Evolutionary conservation across 768 basidiomycete genomes (phyloP), one percentile per base, ranked within the genome.

Genomic region (Epithele typhae): DNA sequence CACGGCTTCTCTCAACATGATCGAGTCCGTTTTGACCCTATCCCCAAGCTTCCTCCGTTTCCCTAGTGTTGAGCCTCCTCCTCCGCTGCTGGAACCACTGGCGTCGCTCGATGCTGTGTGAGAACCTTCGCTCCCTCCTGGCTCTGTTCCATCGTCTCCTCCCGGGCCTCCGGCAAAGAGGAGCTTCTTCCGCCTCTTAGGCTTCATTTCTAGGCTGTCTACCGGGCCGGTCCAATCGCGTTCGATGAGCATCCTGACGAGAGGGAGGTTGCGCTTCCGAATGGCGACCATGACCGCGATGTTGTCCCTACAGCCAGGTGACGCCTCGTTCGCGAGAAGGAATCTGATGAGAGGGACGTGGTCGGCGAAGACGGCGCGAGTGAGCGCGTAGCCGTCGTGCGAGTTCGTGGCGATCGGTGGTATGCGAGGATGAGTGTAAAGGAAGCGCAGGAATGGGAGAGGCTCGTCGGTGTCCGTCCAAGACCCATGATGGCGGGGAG

Each of bases 241-340:
- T 59, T 92, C 87, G 39, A 96, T 73, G n/a, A 97, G 74, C 63
- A 87, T 61, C 58, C 76, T 80, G 33, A 96, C 83, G 37, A 93
- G 67, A 0, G 61, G 49, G 8, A 93, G 65, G 49, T 91, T 79
- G 51, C 76, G 78, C 55, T 77, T 78, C 33, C 77, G 74, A 41
- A 96, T 86, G 2, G 93, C 93, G 3, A 91, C 76, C 40, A 73
- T 68, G 15, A 96, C 71, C 0, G 92, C 75, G n/a, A 92, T 67
- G 18, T 69, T 74, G 11, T 74, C 63, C 56, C 84, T 86, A 51
- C 65, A 65, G 4, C 59, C 58, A 0, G 93, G 92, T 10, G 83
- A 84, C 0, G 90, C 92, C 3, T 81, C 85, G 17, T 81, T 69
- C 3, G 70, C 68, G 40, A 96, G 78, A 14, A 97, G 73, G 54